These are phyloP conservation scores for Pseudophaeomoniella oleicola DNA, from an alignment of 2,329 filamentous ascomycete species.

Conservation along the genomic window DNA sequence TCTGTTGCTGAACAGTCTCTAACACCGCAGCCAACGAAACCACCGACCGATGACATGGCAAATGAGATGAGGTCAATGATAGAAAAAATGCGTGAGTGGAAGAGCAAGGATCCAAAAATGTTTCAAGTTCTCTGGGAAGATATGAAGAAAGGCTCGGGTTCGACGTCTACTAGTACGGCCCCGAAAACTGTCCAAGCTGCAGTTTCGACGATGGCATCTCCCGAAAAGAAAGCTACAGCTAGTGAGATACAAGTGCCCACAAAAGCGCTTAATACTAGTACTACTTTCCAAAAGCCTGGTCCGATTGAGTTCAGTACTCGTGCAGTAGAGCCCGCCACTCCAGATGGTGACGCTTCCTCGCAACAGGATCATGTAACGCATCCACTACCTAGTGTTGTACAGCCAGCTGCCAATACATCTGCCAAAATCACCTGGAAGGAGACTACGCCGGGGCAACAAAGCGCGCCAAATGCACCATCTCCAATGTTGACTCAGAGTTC, in stretches of 20 bases:
- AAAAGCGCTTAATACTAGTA: background rate
- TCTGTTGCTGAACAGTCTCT: background rate
- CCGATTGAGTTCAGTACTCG: background rate
- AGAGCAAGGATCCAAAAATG: conserved; percentile 37
- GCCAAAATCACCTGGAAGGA: background rate
- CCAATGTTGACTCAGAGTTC: background rate
- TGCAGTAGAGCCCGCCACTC: background rate
- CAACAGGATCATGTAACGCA: background rate
- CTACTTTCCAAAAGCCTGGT: background rate
- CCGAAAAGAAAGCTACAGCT: background rate
- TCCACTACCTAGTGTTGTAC: background rate
- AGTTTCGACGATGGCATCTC: background rate
- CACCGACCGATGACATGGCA: conserved; percentile 23
- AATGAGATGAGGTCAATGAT: conserved; percentile 39
- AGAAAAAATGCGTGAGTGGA: conserved; percentile 43
- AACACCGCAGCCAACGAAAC: background rate
- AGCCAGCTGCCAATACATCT: background rate
- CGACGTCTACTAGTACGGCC: background rate
- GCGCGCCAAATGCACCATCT: background rate
- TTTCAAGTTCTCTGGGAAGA: conserved; percentile 42
- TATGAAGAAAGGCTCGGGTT: conserved; percentile 26
- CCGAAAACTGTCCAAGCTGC: background rate
- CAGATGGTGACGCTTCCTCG: background rate
- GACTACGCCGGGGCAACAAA: background rate
- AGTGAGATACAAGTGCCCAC: background rate